phyloP scores from a whole-genome alignment of 192 early-diverging fungal species.

The Coemansia sp. region DNA sequence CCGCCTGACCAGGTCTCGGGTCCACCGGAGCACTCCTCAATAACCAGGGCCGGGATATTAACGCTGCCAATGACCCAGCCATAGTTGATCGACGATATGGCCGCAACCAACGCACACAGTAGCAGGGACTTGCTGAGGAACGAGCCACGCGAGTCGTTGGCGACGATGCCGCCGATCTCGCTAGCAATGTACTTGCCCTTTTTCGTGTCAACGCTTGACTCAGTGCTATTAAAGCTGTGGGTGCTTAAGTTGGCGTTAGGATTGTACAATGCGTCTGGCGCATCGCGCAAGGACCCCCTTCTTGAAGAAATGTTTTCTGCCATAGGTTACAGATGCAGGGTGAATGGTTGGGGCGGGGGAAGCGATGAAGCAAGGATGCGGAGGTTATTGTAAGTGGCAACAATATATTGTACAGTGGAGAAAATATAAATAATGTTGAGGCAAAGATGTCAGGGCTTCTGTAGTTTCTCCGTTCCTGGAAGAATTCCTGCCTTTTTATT shows the following conservation, averaged over 20 bases:
- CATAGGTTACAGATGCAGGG: background rate
- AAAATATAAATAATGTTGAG: too few species aligned
- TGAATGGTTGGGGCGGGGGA: too few species aligned
- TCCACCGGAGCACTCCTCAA: constrained; percentile 51
- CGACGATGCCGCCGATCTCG: constrained; percentile 22
- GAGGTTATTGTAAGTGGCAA: too few species aligned
- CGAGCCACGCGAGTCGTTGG: constrained; percentile 36
- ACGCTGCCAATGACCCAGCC: constrained; percentile 53
- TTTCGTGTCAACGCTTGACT: constrained; percentile 11
- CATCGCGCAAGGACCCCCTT: constrained; percentile 9
- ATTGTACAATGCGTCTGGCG: background rate
- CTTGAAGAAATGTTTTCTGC: background rate
- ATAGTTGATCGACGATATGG: constrained; percentile 49
- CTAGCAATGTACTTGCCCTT: constrained; percentile 7
- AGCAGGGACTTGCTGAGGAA: constrained; percentile 28
- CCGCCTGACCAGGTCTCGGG: constrained; percentile 41
- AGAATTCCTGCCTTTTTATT: too few species aligned
- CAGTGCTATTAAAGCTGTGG: constrained; percentile 25
- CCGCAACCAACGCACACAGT: constrained; percentile 34
- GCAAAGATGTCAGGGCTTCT: too few species aligned
- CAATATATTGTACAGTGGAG: too few species aligned
- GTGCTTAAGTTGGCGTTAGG: constrained; percentile 7
- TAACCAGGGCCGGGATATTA: constrained; percentile 55
- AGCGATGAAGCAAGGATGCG: too few species aligned
- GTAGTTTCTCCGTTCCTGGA: too few species aligned